Base-by-base conservation (phyloP, 331 rosid genomes). In the Quercus phellos region DNA sequence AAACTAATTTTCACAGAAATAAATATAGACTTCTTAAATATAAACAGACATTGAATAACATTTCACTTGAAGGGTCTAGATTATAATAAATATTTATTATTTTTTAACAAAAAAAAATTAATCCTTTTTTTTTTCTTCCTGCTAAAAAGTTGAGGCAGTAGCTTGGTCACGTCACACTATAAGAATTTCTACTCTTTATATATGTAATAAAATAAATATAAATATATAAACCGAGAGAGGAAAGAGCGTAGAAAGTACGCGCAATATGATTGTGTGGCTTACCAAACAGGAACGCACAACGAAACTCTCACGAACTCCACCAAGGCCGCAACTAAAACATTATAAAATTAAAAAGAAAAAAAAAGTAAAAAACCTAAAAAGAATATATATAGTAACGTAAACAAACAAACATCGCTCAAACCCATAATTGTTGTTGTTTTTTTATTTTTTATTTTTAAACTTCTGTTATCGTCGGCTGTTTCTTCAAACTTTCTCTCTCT, bases 181-280 rank as follows among this genome's bases (percentile, higher is more conserved):
- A 8, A 38, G 8, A 38, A 38, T 38, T 38, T 38, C 12, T 38
- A 2, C 46, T 2, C 10, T 35, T 35, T 27, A 38, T 38, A 38
- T 8, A 38, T 8, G 12, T 8, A 38, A 38, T 38, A 38, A 38
- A 38, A 38, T 38, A 38, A 38, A 38, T 12, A 46, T 10, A 46
- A 46, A 46, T 46, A 46, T 46, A 46, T 3, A 46, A 17, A 5
- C 7, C 6, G 34, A 12, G 30, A 43, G 19, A 9, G 34, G 4
- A n/a, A 35, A 51, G 54, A 22, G 56, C 74, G 77, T 73, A 66
- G 50, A 16, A 64, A 55, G 17, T 38, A 83, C 88, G 83, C 90
- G 78, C 86, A 69, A 46, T 46, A 12, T 74, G 81, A 72, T 73
- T 74, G 73, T 55, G 73, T 68, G 2, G 78, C 68, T 78, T 61